Percentiles rank a stretch among this genome's conserved stretches.
Conservation (phyloP, 1,284 basidiomycete genomes). For the Cystobasidium slooffiae region DNA sequence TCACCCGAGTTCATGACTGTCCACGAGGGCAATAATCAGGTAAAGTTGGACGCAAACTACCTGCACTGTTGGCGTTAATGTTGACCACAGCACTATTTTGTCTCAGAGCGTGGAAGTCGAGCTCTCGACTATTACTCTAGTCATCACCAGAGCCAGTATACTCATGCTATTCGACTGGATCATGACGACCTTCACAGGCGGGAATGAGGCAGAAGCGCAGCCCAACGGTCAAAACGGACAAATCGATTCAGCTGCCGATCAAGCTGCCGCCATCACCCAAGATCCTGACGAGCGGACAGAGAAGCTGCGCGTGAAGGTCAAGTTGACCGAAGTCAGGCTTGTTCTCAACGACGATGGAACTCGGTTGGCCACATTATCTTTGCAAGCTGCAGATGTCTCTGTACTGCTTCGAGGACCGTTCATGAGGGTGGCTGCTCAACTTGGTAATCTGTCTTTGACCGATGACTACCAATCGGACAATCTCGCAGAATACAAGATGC, state of each 20-base stretch:
- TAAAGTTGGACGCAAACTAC: constrained; percentile 28
- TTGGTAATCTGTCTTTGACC: constrained; percentile 82
- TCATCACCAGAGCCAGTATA: constrained; percentile 88
- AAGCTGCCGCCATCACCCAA: not conserved
- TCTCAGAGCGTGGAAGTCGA: constrained; percentile 78
- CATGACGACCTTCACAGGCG: constrained; percentile 90
- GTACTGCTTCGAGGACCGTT: constrained; percentile 76
- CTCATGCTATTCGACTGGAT: constrained; percentile 94
- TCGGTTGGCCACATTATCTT: constrained; percentile 80
- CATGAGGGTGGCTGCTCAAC: constrained; percentile 77
- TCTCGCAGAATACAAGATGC: constrained; percentile 68
- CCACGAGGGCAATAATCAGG: constrained; percentile 78
- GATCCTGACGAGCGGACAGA: constrained; percentile 22
- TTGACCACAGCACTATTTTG: not conserved
- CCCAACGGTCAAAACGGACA: not conserved
- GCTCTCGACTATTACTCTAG: constrained; percentile 90
- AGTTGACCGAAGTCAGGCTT: constrained; percentile 84
- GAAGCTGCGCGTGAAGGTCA: constrained; percentile 68
- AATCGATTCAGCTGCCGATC: constrained; percentile 3
- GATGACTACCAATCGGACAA: constrained; percentile 68
- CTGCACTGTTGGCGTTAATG: too few relatives aligned
- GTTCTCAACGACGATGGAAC: constrained; percentile 77
- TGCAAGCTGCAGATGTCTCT: constrained; percentile 89
- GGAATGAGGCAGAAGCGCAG: constrained; percentile 54
- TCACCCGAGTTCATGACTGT: constrained; percentile 84